phyloP scores from a whole-genome alignment of 768 basidiomycete genomes.

The Hemileccinum impolitum region DNA sequence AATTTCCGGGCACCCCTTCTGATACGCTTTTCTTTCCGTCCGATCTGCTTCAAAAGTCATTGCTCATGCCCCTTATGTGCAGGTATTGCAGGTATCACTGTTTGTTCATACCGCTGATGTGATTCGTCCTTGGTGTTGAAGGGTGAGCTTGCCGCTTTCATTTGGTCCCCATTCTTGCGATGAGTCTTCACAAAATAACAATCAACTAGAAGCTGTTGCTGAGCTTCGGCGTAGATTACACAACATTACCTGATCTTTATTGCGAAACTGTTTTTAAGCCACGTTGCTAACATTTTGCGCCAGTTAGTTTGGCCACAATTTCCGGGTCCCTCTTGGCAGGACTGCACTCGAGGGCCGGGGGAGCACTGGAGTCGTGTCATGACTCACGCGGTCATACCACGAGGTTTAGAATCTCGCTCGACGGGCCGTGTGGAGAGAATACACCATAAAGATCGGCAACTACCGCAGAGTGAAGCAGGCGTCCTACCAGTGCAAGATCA shows the following conservation, averaged over 20 bases:
- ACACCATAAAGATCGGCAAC: no score
- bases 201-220: constrained; percentile 93
- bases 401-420: no score
- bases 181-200: constrained; percentile 33
- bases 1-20: constrained; percentile 76
- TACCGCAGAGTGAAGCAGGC: no score
- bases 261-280: no score
- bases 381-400: no score
- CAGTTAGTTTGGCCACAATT: no score
- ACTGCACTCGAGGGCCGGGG: no score
- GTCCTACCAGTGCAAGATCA: no score
- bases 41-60: background rate
- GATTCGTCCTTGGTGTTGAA: fast-evolving
- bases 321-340: no score
- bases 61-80: background rate
- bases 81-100: background rate
- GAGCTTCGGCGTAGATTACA: constrained; percentile 68
- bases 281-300: background rate
- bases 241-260: constrained; percentile 33
- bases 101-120: background rate
- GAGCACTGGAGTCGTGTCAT: no score
- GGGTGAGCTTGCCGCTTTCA: constrained; percentile 7
- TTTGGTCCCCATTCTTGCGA: constrained; percentile 5
- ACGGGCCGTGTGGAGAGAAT: no score
- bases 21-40: constrained; percentile 34